Evolutionary conservation across 768 basidiomycete genomes (phyloP).

Genomic region (Tricholoma flavovirens): DNA sequence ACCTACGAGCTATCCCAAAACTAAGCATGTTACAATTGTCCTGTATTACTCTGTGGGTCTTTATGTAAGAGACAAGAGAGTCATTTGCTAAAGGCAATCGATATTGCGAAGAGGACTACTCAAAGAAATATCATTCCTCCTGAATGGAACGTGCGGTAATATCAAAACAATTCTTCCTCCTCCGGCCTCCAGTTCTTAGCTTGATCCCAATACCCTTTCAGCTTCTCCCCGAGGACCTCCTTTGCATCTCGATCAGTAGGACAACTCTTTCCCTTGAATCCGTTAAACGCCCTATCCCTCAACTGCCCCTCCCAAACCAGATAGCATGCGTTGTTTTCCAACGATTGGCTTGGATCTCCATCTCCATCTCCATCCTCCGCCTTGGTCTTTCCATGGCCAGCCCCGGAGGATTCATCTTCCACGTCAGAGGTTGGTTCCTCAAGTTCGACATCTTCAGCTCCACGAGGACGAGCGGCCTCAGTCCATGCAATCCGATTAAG

Average conservation of each 20-base stretch:
- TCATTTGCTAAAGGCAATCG: no score
- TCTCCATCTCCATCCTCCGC: slow-evolving; percentile 17
- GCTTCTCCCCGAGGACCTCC: slow-evolving; percentile 77
- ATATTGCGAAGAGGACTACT: no score
- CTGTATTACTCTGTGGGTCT: no score
- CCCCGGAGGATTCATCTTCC: slow-evolving; percentile 23
- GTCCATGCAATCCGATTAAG: slow-evolving; percentile 89
- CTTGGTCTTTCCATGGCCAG: slow-evolving; percentile 29
- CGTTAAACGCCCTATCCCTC: slow-evolving; percentile 73
- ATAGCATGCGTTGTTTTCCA: slow-evolving; percentile 86
- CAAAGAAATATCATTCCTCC: no score
- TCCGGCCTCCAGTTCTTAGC: slow-evolving; percentile 86
- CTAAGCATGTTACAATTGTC: no score
- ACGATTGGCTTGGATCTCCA: slow-evolving; percentile 34
- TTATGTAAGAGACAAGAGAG: no score
- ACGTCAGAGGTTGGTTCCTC: slow-evolving; percentile 45
- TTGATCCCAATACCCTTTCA: slow-evolving; percentile 92
- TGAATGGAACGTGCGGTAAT: background rate
- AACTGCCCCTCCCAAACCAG: slow-evolving; percentile 91
- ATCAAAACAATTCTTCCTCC: slow-evolving; percentile 67
- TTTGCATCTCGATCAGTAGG: slow-evolving; percentile 83
- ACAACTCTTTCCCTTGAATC: slow-evolving; percentile 76
- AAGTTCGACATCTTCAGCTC: slow-evolving; percentile 64
- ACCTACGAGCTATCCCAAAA: no score
- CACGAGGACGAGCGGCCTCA: slow-evolving; percentile 77